phyloP scores from a whole-genome alignment of 495 filamentous ascomycete genomes.

The Tuber umbilicatum region DNA sequence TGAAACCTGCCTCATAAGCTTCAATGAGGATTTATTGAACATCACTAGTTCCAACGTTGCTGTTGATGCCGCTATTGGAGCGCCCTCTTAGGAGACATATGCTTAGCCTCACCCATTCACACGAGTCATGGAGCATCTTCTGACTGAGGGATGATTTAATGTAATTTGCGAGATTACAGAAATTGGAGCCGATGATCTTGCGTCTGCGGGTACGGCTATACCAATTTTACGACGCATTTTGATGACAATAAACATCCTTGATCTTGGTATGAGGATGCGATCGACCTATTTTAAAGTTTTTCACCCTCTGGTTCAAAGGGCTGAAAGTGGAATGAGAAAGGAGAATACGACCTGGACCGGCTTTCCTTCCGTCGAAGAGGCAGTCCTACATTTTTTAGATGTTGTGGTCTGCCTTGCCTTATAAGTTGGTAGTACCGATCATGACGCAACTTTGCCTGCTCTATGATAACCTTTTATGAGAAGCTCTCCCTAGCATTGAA shows the following conservation, averaged over 20 bases:
- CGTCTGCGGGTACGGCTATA: slow-evolving; percentile 49
- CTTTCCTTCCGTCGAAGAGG: slow-evolving; percentile 83
- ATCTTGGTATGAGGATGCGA: slow-evolving; percentile 72
- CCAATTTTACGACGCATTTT: slow-evolving; percentile 67
- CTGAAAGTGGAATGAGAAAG: slow-evolving; percentile 43
- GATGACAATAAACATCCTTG: slow-evolving; percentile 70
- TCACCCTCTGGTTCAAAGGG: slow-evolving; percentile 62
- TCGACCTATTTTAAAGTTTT: slow-evolving; percentile 85
- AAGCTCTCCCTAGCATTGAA: slow-evolving; percentile 76
- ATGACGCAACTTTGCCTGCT: slow-evolving; percentile 66
- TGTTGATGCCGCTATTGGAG: slow-evolving; percentile 64
- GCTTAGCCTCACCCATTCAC: slow-evolving; percentile 82
- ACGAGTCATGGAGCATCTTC: slow-evolving; percentile 93
- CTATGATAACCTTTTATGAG: slow-evolving; percentile 71
- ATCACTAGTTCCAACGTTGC: slow-evolving; percentile 65
- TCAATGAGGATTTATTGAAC: slow-evolving; percentile 88
- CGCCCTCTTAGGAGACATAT: slow-evolving; percentile 66
- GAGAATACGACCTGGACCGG: slow-evolving; percentile 27
- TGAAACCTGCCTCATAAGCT: slow-evolving; percentile 63
- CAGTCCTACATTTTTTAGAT: slow-evolving; percentile 68
- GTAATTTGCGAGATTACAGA: slow-evolving; percentile 69
- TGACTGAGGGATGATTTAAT: slow-evolving; percentile 79
- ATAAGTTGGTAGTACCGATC: slow-evolving; percentile 73
- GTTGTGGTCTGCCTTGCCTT: slow-evolving; percentile 71
- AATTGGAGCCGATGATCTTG: slow-evolving; percentile 60